Evolutionary conservation across 2,329 filamentous ascomycete species (phyloP).

Genomic region (Botrytis pseudocinerea): DNA sequence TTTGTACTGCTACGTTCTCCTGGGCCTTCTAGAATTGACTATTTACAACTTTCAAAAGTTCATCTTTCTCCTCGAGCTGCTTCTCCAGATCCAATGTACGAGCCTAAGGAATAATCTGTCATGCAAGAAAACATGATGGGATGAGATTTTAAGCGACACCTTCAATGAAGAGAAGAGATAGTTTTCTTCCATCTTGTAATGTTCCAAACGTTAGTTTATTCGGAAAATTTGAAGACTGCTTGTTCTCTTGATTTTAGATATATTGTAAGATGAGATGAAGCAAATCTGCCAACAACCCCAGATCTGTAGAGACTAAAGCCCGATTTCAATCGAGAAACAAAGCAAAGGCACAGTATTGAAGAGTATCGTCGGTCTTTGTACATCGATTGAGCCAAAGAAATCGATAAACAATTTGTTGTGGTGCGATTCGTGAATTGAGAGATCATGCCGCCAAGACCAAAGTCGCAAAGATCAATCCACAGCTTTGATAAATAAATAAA

Average conservation of each 20-base stretch:
- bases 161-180: not conserved
- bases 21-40: not conserved
- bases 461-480: not conserved
- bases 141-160: not conserved
- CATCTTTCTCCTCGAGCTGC: not conserved
- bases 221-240: not conserved
- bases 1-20: not conserved
- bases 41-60: not conserved
- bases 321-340: not conserved
- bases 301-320: not conserved
- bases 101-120: not conserved
- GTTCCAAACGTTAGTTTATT: not conserved
- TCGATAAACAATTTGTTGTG: not conserved
- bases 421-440: not conserved
- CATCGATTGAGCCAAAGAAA: not conserved
- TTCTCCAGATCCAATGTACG: not conserved
- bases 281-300: not conserved
- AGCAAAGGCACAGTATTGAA: not conserved
- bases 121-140: too few relatives aligned
- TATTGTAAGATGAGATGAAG: too few relatives aligned
- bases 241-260: not conserved
- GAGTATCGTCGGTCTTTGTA: accelerated
- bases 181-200: not conserved
- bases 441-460: not conserved
- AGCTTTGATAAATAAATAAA: accelerated